Evolutionary conservation across 805 yeast species (phyloP).

Genomic region (Yarrowia bubula): DNA sequence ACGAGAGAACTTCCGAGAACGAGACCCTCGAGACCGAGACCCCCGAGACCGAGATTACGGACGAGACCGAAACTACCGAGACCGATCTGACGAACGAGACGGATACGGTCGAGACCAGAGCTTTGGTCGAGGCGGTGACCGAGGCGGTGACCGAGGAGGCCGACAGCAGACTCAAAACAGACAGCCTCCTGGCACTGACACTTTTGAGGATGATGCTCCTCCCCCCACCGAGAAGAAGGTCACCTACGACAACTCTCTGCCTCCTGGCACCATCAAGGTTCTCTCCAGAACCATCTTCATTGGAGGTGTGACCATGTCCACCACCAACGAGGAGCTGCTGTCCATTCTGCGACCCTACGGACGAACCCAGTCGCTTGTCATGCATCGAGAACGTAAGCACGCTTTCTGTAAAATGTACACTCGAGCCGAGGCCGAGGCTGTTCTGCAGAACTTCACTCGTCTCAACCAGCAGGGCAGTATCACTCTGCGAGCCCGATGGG

Average conservation of each 20-base stretch:
- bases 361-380: slow-evolving; percentile 84
- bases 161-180: not conserved
- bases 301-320: slow-evolving; percentile 85
- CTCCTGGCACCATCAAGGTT: slow-evolving; percentile 78
- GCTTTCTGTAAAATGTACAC: slow-evolving; percentile 95
- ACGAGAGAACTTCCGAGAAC: slow-evolving; percentile 10
- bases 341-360: slow-evolving; percentile 77
- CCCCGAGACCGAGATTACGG: slow-evolving; percentile 26
- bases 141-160: not conserved
- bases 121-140: slow-evolving; percentile 4
- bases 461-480: slow-evolving; percentile 58
- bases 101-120: not conserved
- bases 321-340: slow-evolving; percentile 73
- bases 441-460: slow-evolving; percentile 62
- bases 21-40: slow-evolving; percentile 26
- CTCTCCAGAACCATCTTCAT: slow-evolving; percentile 86
- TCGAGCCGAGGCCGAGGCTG: slow-evolving; percentile 85
- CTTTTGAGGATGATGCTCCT: slow-evolving; percentile 18
- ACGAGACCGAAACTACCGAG: slow-evolving; percentile 28
- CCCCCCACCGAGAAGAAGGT: slow-evolving; percentile 44
- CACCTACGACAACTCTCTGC: slow-evolving; percentile 65
- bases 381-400: slow-evolving; percentile 86
- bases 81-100: not conserved
- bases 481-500: slow-evolving; percentile 90
- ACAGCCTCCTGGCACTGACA: slow-evolving; percentile 23